Base-by-base conservation (phyloP, 768 basidiomycete genomes). In the Lanmaoa rubissima region DNA sequence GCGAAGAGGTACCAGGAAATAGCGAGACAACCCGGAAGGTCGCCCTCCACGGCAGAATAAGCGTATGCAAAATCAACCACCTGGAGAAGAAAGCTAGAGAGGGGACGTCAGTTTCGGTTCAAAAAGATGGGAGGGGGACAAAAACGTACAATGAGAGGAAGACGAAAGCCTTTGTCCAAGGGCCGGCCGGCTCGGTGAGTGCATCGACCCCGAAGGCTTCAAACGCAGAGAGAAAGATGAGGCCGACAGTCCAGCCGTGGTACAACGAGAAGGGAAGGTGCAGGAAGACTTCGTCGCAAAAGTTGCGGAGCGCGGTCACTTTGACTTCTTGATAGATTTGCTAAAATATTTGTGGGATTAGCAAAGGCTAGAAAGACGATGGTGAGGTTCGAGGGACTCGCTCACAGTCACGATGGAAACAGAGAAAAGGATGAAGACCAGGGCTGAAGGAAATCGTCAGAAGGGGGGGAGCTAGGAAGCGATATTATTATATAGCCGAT, bases 241-340 rank as follows among this genome's bases (percentile, higher is more conserved):
- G 76, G 40, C 78, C 70, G 60, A 81, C 79, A 13, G 76, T 76
- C 81, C 82, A 83, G 50, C 85, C 85, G 62, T 87, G 85, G 69
- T 81, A 88, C 46, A 88, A 74, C 13, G 82, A 85, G 75, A 90
- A 89, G 5, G 88, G 87, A 12, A 87, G 79, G 65, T 88, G 86
- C n/a, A 89, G 73, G 49, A 87, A 86, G 57, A 85, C 65, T 61
- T 87, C 85, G 61, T 87, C 84, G 41, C 73, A 74, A 45, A 78
- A 62, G 60, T 71, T 76, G 62, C 81, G 75, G 51, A 80, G 70
- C 21, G 74, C 69, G n/a, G 68, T 82, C 62, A 76, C 79, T 72
- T 86, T 85, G 67, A 88, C 79, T 52, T 84, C 73, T 64, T 83
- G 84, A 71, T 88, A 86, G 66, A 87, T 84, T 72, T 86, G 83